Conservation (phyloP, 1,139 yeast species). For the Yamadazyma membranifaciens region DNA sequence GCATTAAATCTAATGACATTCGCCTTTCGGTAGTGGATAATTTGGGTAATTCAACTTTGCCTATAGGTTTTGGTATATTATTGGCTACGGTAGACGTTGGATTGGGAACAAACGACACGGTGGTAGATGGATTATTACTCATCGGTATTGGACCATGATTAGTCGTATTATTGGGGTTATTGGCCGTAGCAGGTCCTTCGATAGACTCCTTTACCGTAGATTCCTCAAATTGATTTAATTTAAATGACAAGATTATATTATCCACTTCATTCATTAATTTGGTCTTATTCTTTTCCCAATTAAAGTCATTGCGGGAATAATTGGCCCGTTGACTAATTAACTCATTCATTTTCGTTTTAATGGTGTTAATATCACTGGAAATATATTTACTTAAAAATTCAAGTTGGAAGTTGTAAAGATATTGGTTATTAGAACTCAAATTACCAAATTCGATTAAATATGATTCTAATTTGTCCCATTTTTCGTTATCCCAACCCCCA, state of each 20-base stretch:
- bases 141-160: too few species aligned
- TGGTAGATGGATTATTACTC: too few species aligned
- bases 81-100: not conserved
- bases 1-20: constrained; percentile 34
- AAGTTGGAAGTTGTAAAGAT: constrained; percentile 15
- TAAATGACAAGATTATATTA: constrained; percentile 17
- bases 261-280: constrained; percentile 21
- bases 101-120: not conserved
- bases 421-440: constrained; percentile 12
- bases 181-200: not conserved
- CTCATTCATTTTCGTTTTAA: constrained; percentile 11
- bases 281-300: constrained; percentile 19
- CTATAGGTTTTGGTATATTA: not conserved
- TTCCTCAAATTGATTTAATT: constrained; percentile 14
- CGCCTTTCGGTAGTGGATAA: constrained; percentile 26
- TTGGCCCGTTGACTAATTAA: constrained; percentile 8
- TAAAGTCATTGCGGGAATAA: constrained; percentile 11
- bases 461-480: constrained; percentile 15
- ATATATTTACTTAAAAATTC: constrained; percentile 14
- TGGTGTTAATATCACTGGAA: constrained; percentile 11
- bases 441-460: constrained; percentile 17
- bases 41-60: constrained; percentile 19
- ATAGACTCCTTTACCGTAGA: not conserved
- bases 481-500: constrained; percentile 11
- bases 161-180: too few species aligned